Percentiles rank a stretch among this genome's conserved stretches.
Conservation (phyloP, 805 yeast genomes). For the Suhomyces kilbournensis region DNA sequence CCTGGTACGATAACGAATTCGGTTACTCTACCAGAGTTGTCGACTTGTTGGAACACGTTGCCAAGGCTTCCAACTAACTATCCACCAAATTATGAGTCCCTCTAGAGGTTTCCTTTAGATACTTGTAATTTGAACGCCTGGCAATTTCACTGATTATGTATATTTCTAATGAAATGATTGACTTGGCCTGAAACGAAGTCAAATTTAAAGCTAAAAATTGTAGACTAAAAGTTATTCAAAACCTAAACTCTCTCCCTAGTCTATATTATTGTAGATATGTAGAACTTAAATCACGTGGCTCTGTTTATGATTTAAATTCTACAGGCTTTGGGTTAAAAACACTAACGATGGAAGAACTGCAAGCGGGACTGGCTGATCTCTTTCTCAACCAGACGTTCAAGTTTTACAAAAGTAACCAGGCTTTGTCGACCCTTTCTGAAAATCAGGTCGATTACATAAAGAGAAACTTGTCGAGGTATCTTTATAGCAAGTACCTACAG, state of each 20-base stretch:
- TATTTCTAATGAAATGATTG: conserved; percentile 4
- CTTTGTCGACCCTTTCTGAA: background rate
- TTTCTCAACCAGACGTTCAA: conserved; percentile 14
- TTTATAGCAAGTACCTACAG: background rate
- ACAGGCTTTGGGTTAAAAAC: background rate
- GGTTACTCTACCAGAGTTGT: conserved; percentile 38
- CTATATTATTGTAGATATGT: too few relatives aligned
- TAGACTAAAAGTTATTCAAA: too few relatives aligned
- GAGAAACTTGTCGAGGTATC: conserved; percentile 4
- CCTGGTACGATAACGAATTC: conserved; percentile 38
- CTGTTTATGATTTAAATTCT: too few relatives aligned
- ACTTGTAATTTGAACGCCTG: conserved; percentile 1
- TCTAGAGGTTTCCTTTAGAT: background rate
- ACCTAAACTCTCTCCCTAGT: too few relatives aligned
- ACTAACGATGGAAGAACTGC: background rate
- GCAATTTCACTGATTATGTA: background rate
- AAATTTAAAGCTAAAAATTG: background rate
- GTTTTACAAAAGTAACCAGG: conserved; percentile 10
- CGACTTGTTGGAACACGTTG: conserved; percentile 32
- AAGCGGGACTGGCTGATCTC: conserved; percentile 4
- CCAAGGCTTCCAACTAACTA: conserved; percentile 19
- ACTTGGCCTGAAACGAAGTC: conserved; percentile 2
- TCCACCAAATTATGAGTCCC: conserved; percentile 8
- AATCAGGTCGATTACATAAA: conserved; percentile 5
- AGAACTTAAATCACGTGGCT: background rate